Base-by-base conservation (phyloP, 148 eudicot genomes). In the Rhododendron ovatum region DNA sequence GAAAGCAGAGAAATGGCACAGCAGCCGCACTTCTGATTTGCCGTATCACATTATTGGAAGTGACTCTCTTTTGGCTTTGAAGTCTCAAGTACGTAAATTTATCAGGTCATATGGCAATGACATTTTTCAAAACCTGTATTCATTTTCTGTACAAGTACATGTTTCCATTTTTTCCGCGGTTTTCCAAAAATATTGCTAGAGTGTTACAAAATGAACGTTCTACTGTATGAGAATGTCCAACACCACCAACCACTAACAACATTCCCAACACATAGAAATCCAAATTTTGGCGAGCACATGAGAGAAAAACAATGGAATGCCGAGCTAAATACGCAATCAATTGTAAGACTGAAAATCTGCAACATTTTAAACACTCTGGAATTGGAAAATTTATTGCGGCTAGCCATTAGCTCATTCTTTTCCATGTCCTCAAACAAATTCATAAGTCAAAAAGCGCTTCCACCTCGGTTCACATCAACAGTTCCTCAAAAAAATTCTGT, bases 391-490 rank as follows among this genome's bases (percentile, higher is more conserved):
- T 69, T 69, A 69, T 69, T 12, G 37, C 7, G 14, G 75, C 28
- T 30, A 28, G 75, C 75, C 6, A 30, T 69, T 24, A 69, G 75
- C 39, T 30, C 37, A 18, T 28, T 15, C 85, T 18, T 51, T 33
- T 74, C 26, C 80, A 84, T 51, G 48, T n/a, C 33, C 17, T 76
- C 10, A 26, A 78, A 85, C 57, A 85, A 43, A 78, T 28, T 57
- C 10, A 12, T 20, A 47, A 13, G 78, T 81, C 83, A 7, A 53
- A 80, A 81, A 53, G n/a, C n/a, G 5, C 6, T 53, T 17, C 61
- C 22, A 13, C 17, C 81, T 45, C 33, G 33, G 17, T 55, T 33
- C 26, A 51, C 9, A 33, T 15, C 83, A 33, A 55, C 69, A 33
- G 51, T 50, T 5, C 18, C 37, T 14, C 9, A 22, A 24, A 5